Evolutionary conservation across 371 early-diverging fungal species (phyloP).

Genomic region (Haplosporangium sp.): DNA sequence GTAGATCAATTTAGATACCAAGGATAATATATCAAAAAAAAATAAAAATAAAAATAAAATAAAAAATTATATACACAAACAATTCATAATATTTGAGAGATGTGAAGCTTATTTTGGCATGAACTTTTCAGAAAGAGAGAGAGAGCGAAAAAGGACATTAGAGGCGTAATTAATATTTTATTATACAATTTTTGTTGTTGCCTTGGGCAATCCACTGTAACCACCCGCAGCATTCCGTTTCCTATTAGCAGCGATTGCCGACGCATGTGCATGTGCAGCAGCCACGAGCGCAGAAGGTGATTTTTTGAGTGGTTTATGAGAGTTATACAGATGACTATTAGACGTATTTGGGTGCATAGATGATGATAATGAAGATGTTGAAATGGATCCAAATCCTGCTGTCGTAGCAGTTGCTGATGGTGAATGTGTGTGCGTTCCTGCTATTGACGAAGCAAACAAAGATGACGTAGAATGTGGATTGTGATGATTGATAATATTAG

Average conservation of each 20-base stretch:
- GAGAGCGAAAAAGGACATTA: background rate
- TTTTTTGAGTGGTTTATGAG: constrained; percentile 12
- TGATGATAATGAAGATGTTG: background rate
- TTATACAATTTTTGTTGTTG: background rate
- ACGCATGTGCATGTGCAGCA: constrained; percentile 33
- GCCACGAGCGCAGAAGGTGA: constrained; percentile 22
- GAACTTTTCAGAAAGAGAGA: too few species aligned
- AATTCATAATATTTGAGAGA: too few species aligned
- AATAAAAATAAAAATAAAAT: background rate
- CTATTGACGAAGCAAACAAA: background rate
- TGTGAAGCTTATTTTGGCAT: too few species aligned
- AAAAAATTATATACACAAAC: background rate
- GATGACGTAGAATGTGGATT: background rate
- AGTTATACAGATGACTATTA: background rate
- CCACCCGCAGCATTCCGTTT: constrained; percentile 24
- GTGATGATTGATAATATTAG: background rate
- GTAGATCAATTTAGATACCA: background rate
- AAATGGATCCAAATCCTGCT: background rate
- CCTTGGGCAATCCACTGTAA: background rate
- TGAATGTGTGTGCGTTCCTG: background rate
- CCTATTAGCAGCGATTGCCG: constrained; percentile 37
- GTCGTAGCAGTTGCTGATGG: background rate
- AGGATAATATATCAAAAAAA: background rate
- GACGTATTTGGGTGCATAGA: background rate
- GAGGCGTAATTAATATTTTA: background rate